These are phyloP conservation scores for Forsythia suspensa DNA, from an alignment of 257 asterid genomes.

Conservation along the genomic window DNA sequence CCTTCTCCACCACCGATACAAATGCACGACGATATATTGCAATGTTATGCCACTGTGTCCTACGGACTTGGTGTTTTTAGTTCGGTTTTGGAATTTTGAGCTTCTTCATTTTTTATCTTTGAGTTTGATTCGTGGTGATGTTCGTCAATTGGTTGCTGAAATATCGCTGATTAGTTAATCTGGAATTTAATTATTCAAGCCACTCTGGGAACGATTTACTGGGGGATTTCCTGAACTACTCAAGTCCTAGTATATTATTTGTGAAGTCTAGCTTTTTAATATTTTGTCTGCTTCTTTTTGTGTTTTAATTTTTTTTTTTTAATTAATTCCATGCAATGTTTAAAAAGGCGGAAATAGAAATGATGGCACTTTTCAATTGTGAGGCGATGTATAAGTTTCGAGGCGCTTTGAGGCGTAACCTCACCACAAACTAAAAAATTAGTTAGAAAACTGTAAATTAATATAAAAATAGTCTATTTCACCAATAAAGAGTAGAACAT, in stretches of 20 bases:
- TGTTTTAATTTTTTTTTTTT: not conserved
- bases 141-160: slow-evolving; percentile 8
- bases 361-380: too few relatives aligned
- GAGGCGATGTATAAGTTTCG: too few relatives aligned
- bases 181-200: not conserved
- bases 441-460: too few relatives aligned
- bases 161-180: not conserved
- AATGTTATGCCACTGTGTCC: not conserved
- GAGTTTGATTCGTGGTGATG: not conserved
- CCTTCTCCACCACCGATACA: not conserved
- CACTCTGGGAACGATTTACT: not conserved
- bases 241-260: not conserved
- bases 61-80: not conserved
- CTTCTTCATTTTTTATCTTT: not conserved
- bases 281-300: not conserved
- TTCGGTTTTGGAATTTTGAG: not conserved
- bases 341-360: too few relatives aligned
- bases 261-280: not conserved
- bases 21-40: slow-evolving; percentile 1
- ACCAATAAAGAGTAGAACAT: too few relatives aligned
- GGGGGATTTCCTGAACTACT: not conserved
- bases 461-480: too few relatives aligned
- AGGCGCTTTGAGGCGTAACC: too few relatives aligned
- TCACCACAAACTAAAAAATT: too few relatives aligned
- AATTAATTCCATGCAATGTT: not conserved